Evolutionary conservation across 306 rosid genomes (phyloP).

Genomic region (Astragalus glycyphyllos): DNA sequence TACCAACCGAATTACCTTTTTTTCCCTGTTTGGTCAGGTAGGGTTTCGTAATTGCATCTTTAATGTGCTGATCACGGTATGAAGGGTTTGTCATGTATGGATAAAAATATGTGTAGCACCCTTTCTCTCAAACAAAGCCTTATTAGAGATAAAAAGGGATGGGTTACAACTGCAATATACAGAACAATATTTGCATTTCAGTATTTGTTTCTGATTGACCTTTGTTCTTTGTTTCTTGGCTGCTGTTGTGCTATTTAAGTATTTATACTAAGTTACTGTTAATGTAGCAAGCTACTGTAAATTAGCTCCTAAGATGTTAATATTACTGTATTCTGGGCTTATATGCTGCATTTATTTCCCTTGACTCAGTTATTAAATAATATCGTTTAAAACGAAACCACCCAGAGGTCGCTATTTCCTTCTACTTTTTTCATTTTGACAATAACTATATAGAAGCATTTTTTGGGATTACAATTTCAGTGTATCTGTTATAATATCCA

Average conservation of each 20-base stretch:
- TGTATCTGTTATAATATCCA: conserved; percentile 18
- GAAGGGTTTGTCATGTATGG: not conserved
- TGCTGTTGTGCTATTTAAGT: not conserved
- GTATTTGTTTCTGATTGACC: not conserved
- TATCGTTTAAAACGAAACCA: conserved; percentile 8
- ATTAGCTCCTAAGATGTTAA: conserved; percentile 12
- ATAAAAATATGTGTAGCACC: not conserved
- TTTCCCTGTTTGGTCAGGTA: too few relatives aligned
- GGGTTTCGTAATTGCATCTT: too few relatives aligned
- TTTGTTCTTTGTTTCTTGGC: not conserved
- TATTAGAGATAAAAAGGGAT: not conserved
- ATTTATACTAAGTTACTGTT: not conserved
- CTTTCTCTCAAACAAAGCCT: not conserved
- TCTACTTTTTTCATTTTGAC: conserved; percentile 5
- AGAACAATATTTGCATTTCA: not conserved
- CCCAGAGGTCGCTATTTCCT: not conserved
- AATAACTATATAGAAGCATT: not conserved
- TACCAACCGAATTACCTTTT: too few relatives aligned
- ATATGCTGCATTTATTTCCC: conserved; percentile 22
- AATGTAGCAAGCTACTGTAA: not conserved
- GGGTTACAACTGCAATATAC: not conserved
- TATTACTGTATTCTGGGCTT: conserved; percentile 1
- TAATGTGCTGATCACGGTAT: too few relatives aligned
- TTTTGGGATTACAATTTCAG: conserved; percentile 14
- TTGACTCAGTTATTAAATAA: not conserved